These are phyloP conservation scores for Pythium phragmitis DNA, from an alignment of 352 stramenopile species.

Conservation along the genomic window DNA sequence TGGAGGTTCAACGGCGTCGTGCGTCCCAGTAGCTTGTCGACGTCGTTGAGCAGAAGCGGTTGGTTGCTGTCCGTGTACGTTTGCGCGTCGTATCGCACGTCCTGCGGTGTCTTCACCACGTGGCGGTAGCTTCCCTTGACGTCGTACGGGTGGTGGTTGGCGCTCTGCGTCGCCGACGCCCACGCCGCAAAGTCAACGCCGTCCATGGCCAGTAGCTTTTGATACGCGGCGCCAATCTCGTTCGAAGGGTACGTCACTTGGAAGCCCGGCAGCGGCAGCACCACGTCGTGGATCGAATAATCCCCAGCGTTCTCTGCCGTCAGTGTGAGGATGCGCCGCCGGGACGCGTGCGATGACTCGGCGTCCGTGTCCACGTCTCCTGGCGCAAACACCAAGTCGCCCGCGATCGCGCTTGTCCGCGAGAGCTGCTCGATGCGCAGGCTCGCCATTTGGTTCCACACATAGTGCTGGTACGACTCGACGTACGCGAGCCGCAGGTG, in stretches of 20 bases:
- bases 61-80: constrained; percentile 76
- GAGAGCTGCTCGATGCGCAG: constrained; percentile 65
- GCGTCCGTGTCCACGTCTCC: neutral
- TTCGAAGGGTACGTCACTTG: constrained; percentile 87
- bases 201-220: constrained; percentile 32
- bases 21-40: constrained; percentile 43
- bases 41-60: constrained; percentile 84
- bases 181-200: constrained; percentile 36
- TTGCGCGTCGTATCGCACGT: constrained; percentile 74
- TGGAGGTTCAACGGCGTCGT: constrained; percentile 5
- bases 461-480: constrained; percentile 90
- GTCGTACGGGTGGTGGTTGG: constrained; percentile 50
- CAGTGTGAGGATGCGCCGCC: constrained; percentile 51
- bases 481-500: constrained; percentile 66
- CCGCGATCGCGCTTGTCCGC: neutral
- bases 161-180: constrained; percentile 28
- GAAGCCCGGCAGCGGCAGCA: constrained; percentile 93
- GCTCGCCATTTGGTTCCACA: constrained; percentile 96
- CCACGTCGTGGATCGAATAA: constrained; percentile 92
- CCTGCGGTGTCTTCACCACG: constrained; percentile 21
- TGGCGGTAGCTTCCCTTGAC: constrained; percentile 77
- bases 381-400: constrained; percentile 18
- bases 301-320: constrained; percentile 82
- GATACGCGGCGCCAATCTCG: constrained; percentile 33
- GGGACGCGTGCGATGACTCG: constrained; percentile 3